A percentile compares a stretch with the other conserved stretches of the same genome.
Evolutionary conservation across 164 flowering plant species (phyloP).

Genomic region (grape (Vitis vinifera)): DNA sequence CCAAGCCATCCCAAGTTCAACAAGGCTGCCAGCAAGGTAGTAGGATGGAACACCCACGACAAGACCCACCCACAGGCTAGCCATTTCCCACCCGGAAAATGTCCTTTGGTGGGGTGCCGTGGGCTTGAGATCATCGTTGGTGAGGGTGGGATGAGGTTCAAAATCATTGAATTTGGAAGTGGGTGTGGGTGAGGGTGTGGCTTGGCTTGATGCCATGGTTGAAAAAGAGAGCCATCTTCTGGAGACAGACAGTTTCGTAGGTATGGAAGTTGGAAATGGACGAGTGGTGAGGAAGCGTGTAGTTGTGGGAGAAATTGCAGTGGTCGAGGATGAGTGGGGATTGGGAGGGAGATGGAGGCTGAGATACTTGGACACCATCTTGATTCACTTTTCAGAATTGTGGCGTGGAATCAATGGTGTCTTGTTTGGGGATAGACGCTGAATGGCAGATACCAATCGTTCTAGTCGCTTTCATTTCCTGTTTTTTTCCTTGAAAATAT

Average conservation of each 20-base stretch:
- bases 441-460: constrained; percentile 1
- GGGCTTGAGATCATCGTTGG: constrained; percentile 73
- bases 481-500: too few species aligned
- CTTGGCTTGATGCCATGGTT: constrained; percentile 35
- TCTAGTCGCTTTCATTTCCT: too few species aligned
- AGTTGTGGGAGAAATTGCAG: constrained; percentile 10
- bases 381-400: constrained; percentile 19
- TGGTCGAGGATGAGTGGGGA: constrained; percentile 21
- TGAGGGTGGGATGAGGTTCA: constrained; percentile 51
- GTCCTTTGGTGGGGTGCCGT: constrained; percentile 46
- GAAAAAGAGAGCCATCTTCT: constrained; percentile 18
- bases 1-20: constrained; percentile 98
- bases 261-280: background rate
- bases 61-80: constrained; percentile 84
- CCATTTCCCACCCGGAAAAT: constrained; percentile 70
- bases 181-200: background rate
- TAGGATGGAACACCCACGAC: constrained; percentile 87
- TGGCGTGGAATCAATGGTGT: constrained; percentile 16
- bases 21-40: constrained; percentile 89
- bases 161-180: constrained; percentile 17
- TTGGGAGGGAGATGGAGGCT: constrained; percentile 38
- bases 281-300: background rate
- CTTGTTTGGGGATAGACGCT: constrained; percentile 12
- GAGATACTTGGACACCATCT: constrained; percentile 40
- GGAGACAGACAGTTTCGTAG: constrained; percentile 1